Conservation (phyloP, 306 rosid genomes). For the Quercus mongolica region DNA sequence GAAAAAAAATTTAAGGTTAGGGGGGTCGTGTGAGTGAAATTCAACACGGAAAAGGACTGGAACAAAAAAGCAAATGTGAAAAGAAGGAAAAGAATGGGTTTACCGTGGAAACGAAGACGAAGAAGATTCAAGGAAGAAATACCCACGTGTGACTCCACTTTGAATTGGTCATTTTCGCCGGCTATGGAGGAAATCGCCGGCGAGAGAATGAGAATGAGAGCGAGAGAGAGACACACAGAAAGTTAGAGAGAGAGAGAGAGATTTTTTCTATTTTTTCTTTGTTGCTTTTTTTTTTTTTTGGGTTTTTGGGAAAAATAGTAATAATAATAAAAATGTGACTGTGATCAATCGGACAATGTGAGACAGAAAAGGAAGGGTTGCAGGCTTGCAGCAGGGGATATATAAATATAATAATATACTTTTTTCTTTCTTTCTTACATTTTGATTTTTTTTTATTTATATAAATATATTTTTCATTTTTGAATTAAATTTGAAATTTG, state of each 20-base stretch:
- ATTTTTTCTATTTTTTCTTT: too few relatives aligned
- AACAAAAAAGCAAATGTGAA: neutral
- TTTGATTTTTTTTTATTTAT: neutral
- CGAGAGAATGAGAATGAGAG: slow-evolving; percentile 7
- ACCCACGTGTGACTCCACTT: neutral
- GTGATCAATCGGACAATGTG: slow-evolving; percentile 12
- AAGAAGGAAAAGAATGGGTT: neutral
- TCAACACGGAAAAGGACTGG: slow-evolving; percentile 24
- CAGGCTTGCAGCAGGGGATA: neutral
- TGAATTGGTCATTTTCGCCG: slow-evolving; percentile 13
- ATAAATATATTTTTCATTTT: too few relatives aligned
- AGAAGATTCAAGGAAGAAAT: neutral
- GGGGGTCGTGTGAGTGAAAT: slow-evolving; percentile 9
- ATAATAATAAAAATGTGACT: slow-evolving; percentile 18
- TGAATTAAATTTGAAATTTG: too few relatives aligned
- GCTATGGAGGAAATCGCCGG: slow-evolving; percentile 35
- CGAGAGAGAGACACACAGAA: neutral
- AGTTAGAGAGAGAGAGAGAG: neutral
- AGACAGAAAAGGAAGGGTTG: neutral
- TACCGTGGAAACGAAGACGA: slow-evolving; percentile 11
- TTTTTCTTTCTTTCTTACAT: neutral
- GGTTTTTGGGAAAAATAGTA: neutral
- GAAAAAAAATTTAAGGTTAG: neutral
- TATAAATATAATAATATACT: neutral
- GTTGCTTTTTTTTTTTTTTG: neutral